Percentiles rank a stretch among this genome's conserved stretches.
Conservation (phyloP, 2,329 filamentous ascomycete species). For the Phoma sp. region DNA sequence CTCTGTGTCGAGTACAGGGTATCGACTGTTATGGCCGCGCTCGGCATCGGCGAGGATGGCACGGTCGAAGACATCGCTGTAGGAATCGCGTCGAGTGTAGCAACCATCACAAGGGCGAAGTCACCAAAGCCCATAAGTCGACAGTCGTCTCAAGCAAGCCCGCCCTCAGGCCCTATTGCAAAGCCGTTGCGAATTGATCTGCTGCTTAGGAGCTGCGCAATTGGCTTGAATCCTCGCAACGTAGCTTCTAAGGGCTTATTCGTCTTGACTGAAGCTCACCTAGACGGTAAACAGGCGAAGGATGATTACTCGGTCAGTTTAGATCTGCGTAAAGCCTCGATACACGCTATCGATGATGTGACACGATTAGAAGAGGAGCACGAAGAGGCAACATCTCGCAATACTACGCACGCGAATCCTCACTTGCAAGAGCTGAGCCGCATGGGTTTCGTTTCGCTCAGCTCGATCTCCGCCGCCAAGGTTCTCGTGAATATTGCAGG, state of each 20-base stretch:
- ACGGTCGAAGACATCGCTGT: constrained; percentile 72
- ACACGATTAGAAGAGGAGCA: constrained; percentile 51
- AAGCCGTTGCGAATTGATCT: constrained; percentile 69
- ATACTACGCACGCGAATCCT: constrained; percentile 37
- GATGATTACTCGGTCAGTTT: constrained; percentile 68
- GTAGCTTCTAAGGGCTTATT: constrained; percentile 77
- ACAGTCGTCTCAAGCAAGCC: constrained; percentile 37
- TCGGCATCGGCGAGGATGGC: constrained; percentile 71
- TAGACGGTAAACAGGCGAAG: constrained; percentile 71
- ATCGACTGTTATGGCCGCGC: constrained; percentile 78
- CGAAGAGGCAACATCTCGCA: constrained; percentile 14
- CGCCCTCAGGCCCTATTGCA: constrained; percentile 21
- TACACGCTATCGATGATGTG: constrained; percentile 82
- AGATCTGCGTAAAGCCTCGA: constrained; percentile 77
- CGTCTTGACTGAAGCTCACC: constrained; percentile 77
- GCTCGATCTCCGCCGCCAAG: constrained; percentile 83
- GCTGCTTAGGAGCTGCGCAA: constrained; percentile 77
- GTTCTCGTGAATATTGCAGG: constrained; percentile 67
- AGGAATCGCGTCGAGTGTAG: constrained; percentile 79
- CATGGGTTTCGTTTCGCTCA: constrained; percentile 83
- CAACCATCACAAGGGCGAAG: constrained; percentile 72
- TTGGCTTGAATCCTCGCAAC: constrained; percentile 84
- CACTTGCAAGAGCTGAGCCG: constrained; percentile 60
- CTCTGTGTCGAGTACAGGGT: constrained; percentile 88
- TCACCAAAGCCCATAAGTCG: constrained; percentile 53